Percentiles rank a stretch among this genome's conserved stretches.
Conservation (phyloP, 306 rosid species). For the Rosa chinensis region DNA sequence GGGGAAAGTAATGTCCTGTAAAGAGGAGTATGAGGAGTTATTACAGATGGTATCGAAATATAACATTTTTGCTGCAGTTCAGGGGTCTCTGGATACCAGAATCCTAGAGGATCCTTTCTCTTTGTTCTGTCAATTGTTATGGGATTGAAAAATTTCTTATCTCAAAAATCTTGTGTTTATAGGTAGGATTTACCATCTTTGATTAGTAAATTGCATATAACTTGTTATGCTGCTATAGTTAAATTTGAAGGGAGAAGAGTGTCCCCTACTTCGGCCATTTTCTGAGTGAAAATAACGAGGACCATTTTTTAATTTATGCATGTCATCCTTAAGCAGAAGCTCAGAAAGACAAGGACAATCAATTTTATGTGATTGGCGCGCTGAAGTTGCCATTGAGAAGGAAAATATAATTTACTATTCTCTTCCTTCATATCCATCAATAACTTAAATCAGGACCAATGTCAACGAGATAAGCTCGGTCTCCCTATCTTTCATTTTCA, state of each 20-base stretch:
- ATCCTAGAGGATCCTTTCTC: too few relatives aligned
- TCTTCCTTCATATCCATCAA: too few relatives aligned
- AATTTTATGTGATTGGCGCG: background rate
- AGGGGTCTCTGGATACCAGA: background rate
- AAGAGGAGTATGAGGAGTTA: background rate
- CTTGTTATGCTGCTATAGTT: background rate
- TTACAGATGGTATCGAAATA: background rate
- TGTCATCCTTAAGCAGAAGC: background rate
- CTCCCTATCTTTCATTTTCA: too few relatives aligned
- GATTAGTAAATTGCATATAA: background rate
- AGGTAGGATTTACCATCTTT: background rate
- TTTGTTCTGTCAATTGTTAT: background rate
- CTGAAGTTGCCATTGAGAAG: background rate
- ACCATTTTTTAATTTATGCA: background rate
- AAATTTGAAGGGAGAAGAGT: background rate
- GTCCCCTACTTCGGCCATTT: background rate
- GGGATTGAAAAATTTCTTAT: background rate
- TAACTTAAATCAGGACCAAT: too few relatives aligned
- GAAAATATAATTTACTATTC: background rate
- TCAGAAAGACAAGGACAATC: background rate
- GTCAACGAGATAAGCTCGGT: too few relatives aligned
- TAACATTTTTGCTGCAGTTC: background rate
- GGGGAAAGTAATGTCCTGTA: background rate
- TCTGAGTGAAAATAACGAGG: background rate
- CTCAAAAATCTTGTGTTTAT: background rate